Conservation (phyloP, 1,284 basidiomycete species). For the Meripilus lineatus region DNA sequence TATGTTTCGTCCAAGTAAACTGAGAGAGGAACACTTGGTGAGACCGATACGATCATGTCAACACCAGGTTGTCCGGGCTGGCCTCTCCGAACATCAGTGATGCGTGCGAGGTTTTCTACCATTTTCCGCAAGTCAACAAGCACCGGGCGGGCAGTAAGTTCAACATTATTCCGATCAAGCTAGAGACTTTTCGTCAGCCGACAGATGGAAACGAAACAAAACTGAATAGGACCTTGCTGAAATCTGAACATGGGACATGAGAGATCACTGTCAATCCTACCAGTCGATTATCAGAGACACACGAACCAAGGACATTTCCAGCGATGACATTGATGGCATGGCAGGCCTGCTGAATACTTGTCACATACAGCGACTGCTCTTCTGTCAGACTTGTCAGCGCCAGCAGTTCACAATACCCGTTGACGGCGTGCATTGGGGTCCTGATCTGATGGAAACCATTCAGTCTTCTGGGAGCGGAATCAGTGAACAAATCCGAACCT, state of each 20-base stretch:
- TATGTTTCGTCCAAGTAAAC: slow-evolving; percentile 28
- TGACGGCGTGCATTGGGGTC: slow-evolving; percentile 28
- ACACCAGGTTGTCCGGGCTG: slow-evolving; percentile 19
- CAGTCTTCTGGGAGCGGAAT: background rate
- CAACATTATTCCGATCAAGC: slow-evolving; percentile 27
- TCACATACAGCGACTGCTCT: slow-evolving; percentile 25
- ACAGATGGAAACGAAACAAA: background rate
- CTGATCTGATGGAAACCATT: too few relatives aligned
- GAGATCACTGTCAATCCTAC: background rate
- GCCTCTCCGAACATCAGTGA: slow-evolving; percentile 18
- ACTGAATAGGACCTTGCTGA: slow-evolving; percentile 4
- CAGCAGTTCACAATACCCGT: slow-evolving; percentile 27
- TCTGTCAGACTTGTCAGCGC: slow-evolving; percentile 23
- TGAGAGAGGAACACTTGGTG: slow-evolving; percentile 19
- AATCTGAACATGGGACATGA: background rate
- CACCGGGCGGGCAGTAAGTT: slow-evolving; percentile 25
- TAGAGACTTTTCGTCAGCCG: slow-evolving; percentile 6
- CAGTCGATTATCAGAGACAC: background rate
- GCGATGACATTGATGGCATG: slow-evolving; percentile 30
- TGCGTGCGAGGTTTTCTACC: slow-evolving; percentile 25
- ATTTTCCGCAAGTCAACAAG: slow-evolving; percentile 25
- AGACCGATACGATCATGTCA: slow-evolving; percentile 24
- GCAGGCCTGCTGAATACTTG: slow-evolving; percentile 28
- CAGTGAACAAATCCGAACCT: slow-evolving; percentile 15
- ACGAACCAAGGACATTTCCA: slow-evolving; percentile 26